phyloP scores from a whole-genome alignment of 140 eudicot species.

The Cichorium intybus region DNA sequence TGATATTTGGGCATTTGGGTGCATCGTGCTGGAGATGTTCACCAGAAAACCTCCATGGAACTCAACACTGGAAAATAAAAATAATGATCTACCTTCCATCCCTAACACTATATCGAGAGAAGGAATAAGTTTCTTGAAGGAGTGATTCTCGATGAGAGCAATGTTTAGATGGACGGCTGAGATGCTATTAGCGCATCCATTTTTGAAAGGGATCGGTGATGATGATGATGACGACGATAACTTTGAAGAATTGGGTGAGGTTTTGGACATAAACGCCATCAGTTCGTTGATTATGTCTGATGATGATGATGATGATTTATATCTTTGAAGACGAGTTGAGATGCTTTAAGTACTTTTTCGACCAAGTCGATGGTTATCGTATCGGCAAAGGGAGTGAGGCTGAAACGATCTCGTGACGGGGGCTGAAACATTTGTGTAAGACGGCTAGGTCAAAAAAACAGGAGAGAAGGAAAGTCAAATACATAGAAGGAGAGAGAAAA shows the following conservation, averaged over 20 bases:
- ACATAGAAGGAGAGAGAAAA: too few species aligned
- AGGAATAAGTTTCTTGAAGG: conserved; percentile 51
- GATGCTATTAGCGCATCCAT: conserved; percentile 59
- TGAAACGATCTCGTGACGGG: too few species aligned
- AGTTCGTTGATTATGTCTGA: conserved; percentile 37
- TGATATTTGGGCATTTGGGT: conserved; percentile 81
- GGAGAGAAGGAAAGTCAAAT: too few species aligned
- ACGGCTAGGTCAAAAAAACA: too few species aligned
- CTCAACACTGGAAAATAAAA: conserved; percentile 16
- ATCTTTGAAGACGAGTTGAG: too few species aligned
- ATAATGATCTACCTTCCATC: conserved; percentile 33
- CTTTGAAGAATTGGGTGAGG: conserved; percentile 14
- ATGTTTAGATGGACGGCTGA: conserved; percentile 53
- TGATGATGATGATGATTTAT: conserved; percentile 10
- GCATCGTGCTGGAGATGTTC: conserved; percentile 66
- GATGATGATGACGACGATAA: conserved; percentile 22
- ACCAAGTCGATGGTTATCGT: too few species aligned
- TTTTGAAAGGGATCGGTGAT: conserved; percentile 48
- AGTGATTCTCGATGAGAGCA: conserved; percentile 53
- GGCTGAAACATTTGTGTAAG: too few species aligned
- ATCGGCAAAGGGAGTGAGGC: too few species aligned
- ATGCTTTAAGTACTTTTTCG: too few species aligned
- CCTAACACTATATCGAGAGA: conserved; percentile 36
- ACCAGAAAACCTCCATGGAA: conserved; percentile 58
- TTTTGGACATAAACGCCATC: conserved; percentile 41